A percentile compares a stretch with the other conserved stretches of the same genome.
Evolutionary conservation across 768 basidiomycete species (phyloP).

Genomic region (Mycena rosella): DNA sequence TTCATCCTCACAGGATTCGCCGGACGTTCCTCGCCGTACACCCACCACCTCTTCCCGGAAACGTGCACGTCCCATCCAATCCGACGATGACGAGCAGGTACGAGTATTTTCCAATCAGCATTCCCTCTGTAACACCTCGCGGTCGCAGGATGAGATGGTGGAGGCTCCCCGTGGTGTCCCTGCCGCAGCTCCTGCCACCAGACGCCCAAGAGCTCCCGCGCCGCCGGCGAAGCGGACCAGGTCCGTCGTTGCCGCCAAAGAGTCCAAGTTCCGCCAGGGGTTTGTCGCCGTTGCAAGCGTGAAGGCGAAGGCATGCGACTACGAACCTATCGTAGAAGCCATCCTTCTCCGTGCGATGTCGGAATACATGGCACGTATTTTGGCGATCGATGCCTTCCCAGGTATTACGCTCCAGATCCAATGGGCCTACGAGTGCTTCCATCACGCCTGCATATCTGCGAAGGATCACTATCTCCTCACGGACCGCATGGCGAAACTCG

Average conservation of each 20-base stretch:
- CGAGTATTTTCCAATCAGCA: no score
- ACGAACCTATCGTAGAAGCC: conserved; percentile 1
- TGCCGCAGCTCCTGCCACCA: background rate
- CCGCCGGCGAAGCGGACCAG: background rate
- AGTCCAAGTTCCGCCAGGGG: conserved; percentile 11
- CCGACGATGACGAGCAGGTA: no score
- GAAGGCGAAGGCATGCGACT: conserved; percentile 9
- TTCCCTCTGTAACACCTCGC: no score
- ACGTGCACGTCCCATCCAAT: no score
- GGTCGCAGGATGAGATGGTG: no score
- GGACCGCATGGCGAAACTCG: background rate
- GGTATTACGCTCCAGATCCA: background rate
- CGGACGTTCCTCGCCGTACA: no score
- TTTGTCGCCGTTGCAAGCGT: background rate
- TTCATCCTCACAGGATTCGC: no score
- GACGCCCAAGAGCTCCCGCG: background rate
- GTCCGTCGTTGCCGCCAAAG: background rate
- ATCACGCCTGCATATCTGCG: background rate
- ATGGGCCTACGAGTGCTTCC: conserved; percentile 1
- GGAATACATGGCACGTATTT: background rate
- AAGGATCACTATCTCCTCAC: background rate
- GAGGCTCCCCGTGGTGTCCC: no score
- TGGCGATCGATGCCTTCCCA: background rate
- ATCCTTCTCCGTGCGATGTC: background rate
- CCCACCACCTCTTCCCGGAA: no score